Base-by-base conservation (phyloP, 2,329 filamentous ascomycete genomes). In the Zymoseptoria ardabiliae region DNA sequence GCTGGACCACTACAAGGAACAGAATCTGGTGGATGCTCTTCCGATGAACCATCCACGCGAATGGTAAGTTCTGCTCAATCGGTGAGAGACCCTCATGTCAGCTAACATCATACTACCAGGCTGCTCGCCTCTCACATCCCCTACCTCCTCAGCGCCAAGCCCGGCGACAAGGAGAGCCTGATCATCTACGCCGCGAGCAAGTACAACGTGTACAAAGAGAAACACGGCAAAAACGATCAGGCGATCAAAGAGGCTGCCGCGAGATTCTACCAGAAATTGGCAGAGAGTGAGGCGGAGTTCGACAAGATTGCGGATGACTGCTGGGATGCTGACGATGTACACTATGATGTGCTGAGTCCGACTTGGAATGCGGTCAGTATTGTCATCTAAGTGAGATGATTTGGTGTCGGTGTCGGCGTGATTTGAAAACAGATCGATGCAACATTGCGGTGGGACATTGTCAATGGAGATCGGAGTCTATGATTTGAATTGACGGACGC, bases 61-160 rank as follows among this genome's bases (percentile, higher is more conserved):
- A 61, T 81, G 79, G 78, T 45, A 45, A 5, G 4, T 17, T 3
- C 7, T 5, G 2, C 35, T 45, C 11, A n/a, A n/a, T 45, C 35
- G 17, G 11, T 7, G 2, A 9, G 4, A 45, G 3, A 13, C 1
- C 35, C 13, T 45, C 11, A 45, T 13, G n/a, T n/a, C 6, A 7
- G 35, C 35, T 45, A 13, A 45, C 35, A 45, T 45, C 35, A 45
- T n/a, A 17, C 17, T 45, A 1, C 35, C 17, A 45, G 35, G 35
- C 67, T 81, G 4, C 70, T 81, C 1, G 68, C 76, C 0, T 72
- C 74, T 0, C 77, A 80, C 52, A 63, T 81, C 0, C 78, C 79
- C 0, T 76, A 75, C 67, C 69, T 81, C 13, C 53, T 63, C 3
- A 61, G 57, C 17, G 57, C 59, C 2, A 63, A 61, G 23, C 61